A percentile compares a stretch with the other conserved stretches of the same genome.
Evolutionary conservation across 2,329 filamentous ascomycete genomes (phyloP).

Genomic region (Fusarium aywerte): DNA sequence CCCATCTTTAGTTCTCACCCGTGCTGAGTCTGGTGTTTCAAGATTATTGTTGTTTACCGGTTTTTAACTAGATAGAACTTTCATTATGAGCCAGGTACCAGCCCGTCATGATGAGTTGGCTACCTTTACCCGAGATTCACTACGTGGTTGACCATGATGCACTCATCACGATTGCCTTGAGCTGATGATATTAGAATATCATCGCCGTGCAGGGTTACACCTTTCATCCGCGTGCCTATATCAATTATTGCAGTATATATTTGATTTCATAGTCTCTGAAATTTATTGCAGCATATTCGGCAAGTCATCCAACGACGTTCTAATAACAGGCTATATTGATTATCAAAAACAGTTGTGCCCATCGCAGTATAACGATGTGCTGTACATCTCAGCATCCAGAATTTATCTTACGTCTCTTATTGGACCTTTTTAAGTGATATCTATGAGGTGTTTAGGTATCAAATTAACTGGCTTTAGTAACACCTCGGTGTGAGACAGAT

Average conservation of each 20-base stretch:
- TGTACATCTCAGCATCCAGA: neutral
- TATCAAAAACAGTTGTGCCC: neutral
- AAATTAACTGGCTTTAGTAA: neutral
- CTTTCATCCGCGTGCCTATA: neutral
- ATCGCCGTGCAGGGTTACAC: constrained; percentile 9
- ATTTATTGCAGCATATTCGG: neutral
- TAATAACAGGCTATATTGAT: neutral
- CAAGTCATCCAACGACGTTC: neutral
- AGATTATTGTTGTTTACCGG: constrained; percentile 7
- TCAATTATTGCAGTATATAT: neutral
- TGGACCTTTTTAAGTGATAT: neutral
- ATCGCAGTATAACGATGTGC: neutral
- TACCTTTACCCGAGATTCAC: constrained; percentile 7
- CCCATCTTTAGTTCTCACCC: constrained; percentile 36
- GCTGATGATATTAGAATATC: neutral
- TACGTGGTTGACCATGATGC: constrained; percentile 7
- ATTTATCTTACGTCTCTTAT: neutral
- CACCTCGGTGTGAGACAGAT: neutral
- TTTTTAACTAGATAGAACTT: constrained; percentile 22
- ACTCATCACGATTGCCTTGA: neutral
- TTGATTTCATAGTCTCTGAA: neutral
- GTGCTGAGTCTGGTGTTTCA: constrained; percentile 35
- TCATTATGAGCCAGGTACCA: neutral
- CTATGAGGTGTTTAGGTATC: neutral
- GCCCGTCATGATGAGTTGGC: neutral